These are phyloP conservation scores for Macrolepiota fuliginosa DNA, from an alignment of 768 basidiomycete species.

Conservation along the genomic window DNA sequence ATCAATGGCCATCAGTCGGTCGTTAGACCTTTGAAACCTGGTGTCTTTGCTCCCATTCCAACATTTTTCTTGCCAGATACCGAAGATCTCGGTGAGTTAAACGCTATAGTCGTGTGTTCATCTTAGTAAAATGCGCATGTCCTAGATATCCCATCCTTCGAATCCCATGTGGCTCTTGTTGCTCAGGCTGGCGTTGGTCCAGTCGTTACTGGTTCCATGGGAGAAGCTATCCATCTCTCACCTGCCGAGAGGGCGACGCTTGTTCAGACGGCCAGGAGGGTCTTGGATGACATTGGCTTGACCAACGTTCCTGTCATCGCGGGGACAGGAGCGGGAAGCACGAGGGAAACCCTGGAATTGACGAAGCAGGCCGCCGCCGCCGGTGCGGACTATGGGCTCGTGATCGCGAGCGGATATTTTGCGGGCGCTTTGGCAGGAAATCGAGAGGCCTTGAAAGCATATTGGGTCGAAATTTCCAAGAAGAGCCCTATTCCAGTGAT, in stretches of 20 bases:
- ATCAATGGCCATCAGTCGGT: conserved; percentile 26
- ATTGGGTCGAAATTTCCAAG: conserved; percentile 72
- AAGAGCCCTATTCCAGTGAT: conserved; percentile 86
- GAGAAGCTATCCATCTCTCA: conserved; percentile 77
- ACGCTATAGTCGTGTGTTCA: not conserved
- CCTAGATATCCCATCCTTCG: conserved; percentile 64
- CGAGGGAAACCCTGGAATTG: conserved; percentile 76
- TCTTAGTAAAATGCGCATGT: not conserved
- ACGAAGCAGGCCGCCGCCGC: conserved; percentile 75
- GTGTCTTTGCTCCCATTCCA: conserved; percentile 84
- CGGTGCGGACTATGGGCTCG: conserved; percentile 85
- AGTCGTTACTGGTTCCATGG: conserved; percentile 79
- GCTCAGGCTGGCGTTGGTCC: conserved; percentile 70
- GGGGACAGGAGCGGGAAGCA: conserved; percentile 83
- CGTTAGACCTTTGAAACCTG: conserved; percentile 61
- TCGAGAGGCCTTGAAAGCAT: conserved; percentile 70
- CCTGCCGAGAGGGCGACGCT: conserved; percentile 64
- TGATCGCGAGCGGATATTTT: conserved; percentile 86
- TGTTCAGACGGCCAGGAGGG: conserved; percentile 65
- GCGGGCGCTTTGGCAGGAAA: conserved; percentile 67
- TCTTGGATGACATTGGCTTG: conserved; percentile 67
- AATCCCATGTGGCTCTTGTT: conserved; percentile 60
- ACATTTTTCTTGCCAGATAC: conserved; percentile 76
- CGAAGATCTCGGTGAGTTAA: conserved; percentile 75
- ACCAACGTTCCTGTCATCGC: conserved; percentile 64